Percentiles rank a stretch among this genome's conserved stretches.
phyloP scores from a whole-genome alignment of 345 rosid genomes.

The Populus nigra region DNA sequence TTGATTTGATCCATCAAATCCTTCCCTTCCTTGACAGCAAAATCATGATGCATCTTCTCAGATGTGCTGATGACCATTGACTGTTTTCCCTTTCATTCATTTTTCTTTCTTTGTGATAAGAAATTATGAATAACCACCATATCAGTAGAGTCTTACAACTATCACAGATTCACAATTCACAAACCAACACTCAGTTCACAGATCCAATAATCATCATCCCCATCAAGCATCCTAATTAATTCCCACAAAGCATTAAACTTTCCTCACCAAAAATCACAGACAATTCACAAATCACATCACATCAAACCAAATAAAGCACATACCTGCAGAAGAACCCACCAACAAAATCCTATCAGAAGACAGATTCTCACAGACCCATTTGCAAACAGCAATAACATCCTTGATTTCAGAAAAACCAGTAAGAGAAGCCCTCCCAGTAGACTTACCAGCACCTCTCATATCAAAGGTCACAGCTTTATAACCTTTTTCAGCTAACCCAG shows the following conservation, averaged over 20 bases:
- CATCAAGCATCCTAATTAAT: slow-evolving; percentile 1
- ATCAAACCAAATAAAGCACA: neutral
- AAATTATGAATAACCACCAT: neutral
- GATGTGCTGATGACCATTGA: neutral
- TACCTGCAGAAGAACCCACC: slow-evolving; percentile 94
- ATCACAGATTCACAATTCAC: neutral
- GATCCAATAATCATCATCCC: slow-evolving; percentile 29
- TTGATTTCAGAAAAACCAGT: slow-evolving; percentile 80
- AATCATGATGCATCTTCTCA: neutral
- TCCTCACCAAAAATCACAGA: neutral
- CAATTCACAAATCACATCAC: neutral
- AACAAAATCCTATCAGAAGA: slow-evolving; percentile 60
- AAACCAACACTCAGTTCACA: slow-evolving; percentile 15
- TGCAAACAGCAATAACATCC: slow-evolving; percentile 82
- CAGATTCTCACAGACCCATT: slow-evolving; percentile 56
- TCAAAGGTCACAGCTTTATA: slow-evolving; percentile 75
- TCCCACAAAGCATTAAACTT: slow-evolving; percentile 2
- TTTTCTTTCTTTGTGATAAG: neutral
- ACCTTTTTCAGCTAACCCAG: slow-evolving; percentile 58
- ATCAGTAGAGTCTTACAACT: neutral
- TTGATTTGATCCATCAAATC: neutral
- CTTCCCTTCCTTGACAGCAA: neutral
- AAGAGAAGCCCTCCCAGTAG: slow-evolving; percentile 81
- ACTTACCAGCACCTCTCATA: slow-evolving; percentile 85
- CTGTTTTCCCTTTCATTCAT: neutral